phyloP scores from a whole-genome alignment of 257 asterid genomes.

The Scutellaria minor region DNA sequence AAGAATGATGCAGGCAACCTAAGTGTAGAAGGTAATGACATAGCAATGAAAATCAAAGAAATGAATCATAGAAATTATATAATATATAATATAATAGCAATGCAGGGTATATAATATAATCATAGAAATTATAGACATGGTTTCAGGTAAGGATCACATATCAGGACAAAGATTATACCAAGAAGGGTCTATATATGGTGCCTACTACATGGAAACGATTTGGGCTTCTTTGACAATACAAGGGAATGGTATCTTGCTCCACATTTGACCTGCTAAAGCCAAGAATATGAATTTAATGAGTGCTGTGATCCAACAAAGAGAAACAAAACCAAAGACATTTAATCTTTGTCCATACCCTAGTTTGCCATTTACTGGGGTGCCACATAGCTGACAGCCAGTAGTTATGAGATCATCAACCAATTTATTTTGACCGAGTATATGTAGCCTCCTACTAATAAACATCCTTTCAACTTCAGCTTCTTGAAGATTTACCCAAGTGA shows the following conservation, averaged over 20 bases:
- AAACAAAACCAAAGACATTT: conserved; percentile 4
- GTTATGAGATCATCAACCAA: conserved; percentile 67
- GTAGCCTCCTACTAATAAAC: conserved; percentile 69
- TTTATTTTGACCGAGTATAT: conserved; percentile 37
- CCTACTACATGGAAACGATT: conserved; percentile 55
- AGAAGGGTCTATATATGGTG: conserved; percentile 71
- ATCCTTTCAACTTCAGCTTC: conserved; percentile 66
- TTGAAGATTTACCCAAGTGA: conserved; percentile 55
- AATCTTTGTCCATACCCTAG: conserved; percentile 44
- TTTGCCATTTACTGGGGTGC: conserved; percentile 49
- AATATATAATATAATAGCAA: no score
- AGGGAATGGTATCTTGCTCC: conserved; percentile 44
- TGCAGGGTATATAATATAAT: background rate
- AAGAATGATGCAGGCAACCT: background rate
- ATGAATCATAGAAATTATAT: background rate
- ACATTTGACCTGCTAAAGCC: conserved; percentile 46
- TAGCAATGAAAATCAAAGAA: background rate
- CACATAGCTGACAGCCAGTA: conserved; percentile 68
- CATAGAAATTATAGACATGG: background rate
- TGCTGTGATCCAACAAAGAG: conserved; percentile 18
- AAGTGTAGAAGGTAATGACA: background rate
- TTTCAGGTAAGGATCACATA: background rate
- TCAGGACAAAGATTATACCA: conserved; percentile 44
- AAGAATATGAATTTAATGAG: conserved; percentile 18
- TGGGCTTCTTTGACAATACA: conserved; percentile 58